These are phyloP conservation scores for Boletus barrowsii DNA, from an alignment of 768 basidiomycete species.

Conservation along the genomic window DNA sequence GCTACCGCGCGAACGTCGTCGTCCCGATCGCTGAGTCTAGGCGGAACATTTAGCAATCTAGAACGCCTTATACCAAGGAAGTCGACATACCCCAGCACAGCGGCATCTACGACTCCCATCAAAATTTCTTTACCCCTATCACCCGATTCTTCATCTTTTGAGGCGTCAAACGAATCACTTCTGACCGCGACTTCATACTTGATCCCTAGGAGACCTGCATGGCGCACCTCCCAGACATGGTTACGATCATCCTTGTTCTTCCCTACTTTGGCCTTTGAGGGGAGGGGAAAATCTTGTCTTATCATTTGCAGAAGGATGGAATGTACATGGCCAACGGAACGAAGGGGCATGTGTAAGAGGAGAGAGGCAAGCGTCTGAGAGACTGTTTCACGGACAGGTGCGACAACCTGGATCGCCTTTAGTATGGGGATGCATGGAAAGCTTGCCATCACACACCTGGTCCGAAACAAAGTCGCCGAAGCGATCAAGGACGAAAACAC, in stretches of 20 bases:
- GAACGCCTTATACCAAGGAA: not conserved
- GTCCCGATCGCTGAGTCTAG: conserved; percentile 82
- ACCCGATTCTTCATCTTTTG: conserved; percentile 34
- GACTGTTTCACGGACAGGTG: conserved; percentile 94
- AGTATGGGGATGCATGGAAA: not conserved
- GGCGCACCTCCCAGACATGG: conserved; percentile 95
- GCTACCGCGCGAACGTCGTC: conserved; percentile 97
- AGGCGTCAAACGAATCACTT: conserved; percentile 64
- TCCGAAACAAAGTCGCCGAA: conserved; percentile 98
- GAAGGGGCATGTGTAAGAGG: conserved; percentile 82
- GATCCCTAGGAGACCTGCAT: conserved; percentile 95
- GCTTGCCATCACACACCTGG: conserved; percentile 44
- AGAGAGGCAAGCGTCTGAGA: conserved; percentile 91
- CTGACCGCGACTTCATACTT: conserved; percentile 98
- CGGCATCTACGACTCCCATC: conserved; percentile 83
- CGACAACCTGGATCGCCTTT: conserved; percentile 60
- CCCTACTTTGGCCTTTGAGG: conserved; percentile 32
- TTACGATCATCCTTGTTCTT: conserved; percentile 35
- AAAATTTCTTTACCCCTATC: conserved; percentile 57
- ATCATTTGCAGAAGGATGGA: conserved; percentile 89
- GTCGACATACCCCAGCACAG: conserved; percentile 71
- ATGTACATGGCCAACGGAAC: conserved; percentile 78
- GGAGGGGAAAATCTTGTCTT: conserved; percentile 70
- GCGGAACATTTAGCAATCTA: conserved; percentile 8
- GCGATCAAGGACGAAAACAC: conserved; percentile 91